phyloP scores from a whole-genome alignment of 2,329 filamentous ascomycete genomes.

The Colletotrichum liaoningense region DNA sequence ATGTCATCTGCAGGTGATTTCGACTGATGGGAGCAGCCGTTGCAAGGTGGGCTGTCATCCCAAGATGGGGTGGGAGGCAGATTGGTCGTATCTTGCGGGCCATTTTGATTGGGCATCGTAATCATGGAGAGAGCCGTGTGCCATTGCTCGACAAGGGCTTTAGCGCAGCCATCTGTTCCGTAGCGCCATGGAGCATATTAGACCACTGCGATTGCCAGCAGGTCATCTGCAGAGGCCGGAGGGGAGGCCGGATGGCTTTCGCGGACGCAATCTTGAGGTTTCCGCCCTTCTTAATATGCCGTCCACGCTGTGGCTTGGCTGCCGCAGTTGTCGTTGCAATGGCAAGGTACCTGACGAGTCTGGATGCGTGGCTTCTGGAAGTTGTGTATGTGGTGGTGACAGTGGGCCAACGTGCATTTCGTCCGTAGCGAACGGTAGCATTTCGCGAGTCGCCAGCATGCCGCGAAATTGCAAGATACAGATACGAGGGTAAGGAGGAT shows the following conservation, averaged over 20 bases:
- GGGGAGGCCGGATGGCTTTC: conserved; percentile 14
- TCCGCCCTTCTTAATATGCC: neutral
- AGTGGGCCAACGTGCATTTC: conserved; percentile 35
- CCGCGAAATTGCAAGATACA: conserved; percentile 4
- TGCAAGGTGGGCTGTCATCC: conserved; percentile 22
- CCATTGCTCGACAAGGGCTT: conserved; percentile 30
- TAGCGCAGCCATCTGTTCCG: conserved; percentile 1
- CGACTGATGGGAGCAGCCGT: conserved; percentile 27
- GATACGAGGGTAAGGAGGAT: neutral
- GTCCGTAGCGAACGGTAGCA: conserved; percentile 28
- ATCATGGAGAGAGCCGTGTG: conserved; percentile 12
- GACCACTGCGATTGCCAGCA: conserved; percentile 17
- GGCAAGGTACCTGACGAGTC: neutral
- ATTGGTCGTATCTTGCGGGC: conserved; percentile 5
- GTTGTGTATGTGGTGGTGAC: conserved; percentile 12
- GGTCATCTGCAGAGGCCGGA: conserved; percentile 14
- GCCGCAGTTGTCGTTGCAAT: neutral
- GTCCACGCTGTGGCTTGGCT: neutral
- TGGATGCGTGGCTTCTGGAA: conserved; percentile 14
- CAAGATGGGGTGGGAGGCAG: neutral
- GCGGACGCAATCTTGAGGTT: conserved; percentile 25
- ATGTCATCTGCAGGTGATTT: conserved; percentile 28
- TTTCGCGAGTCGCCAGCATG: conserved; percentile 8
- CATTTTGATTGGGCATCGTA: conserved; percentile 18
- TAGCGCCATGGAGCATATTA: conserved; percentile 15